Base-by-base conservation (phyloP, 768 basidiomycete genomes). In the Suillus decipiens region DNA sequence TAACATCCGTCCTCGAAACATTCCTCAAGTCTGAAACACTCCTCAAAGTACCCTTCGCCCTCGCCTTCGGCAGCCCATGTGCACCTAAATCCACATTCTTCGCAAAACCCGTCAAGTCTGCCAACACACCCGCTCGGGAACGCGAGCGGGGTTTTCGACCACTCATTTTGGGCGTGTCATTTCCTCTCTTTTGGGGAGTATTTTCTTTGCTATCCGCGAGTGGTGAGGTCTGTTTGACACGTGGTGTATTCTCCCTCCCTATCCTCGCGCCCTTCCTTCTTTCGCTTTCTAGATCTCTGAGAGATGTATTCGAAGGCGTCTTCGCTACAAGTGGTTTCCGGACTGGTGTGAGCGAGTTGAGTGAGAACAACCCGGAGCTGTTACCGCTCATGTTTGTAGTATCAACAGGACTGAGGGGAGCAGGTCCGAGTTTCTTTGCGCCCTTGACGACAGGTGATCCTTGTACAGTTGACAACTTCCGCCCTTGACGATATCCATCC, bases 41-140 rank as follows among this genome's bases (percentile, higher is more conserved):
- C 81, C 63, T 77, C 56, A 57, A 41, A 28, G 39, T 19, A 1
- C 56, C 79, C 54, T 79, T 79, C 11, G 67, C 72, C 64, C 55
- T 62, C 63, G 47, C 41, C 47, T 56, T 34, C 63, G 31, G 42
- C n/a, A 66, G 61, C 19, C 74, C 74, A 59, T 73, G 76, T 17
- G 70, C 76, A 15, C 67, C 62, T 0, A 73, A 57, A 55, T 74
- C 74, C 56, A 73, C 73, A 34, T 77, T 76, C 51, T 71, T 72
- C 63, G 73, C 69, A 24, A 77, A 68, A 7, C 74, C 73, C 6
- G 80, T 82, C 33, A 82, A 67, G 60, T 84, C 81, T 11, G 70
- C 74, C 10, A 84, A 70, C 28, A 75, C 77, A 19, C 75, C 74
- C 22, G 61, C 72, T 12, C 69, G 73, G 19, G 70, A 66, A 53